These are phyloP conservation scores for Colletotrichum magnum DNA, from an alignment of 2,329 filamentous ascomycete genomes.

Conservation along the genomic window DNA sequence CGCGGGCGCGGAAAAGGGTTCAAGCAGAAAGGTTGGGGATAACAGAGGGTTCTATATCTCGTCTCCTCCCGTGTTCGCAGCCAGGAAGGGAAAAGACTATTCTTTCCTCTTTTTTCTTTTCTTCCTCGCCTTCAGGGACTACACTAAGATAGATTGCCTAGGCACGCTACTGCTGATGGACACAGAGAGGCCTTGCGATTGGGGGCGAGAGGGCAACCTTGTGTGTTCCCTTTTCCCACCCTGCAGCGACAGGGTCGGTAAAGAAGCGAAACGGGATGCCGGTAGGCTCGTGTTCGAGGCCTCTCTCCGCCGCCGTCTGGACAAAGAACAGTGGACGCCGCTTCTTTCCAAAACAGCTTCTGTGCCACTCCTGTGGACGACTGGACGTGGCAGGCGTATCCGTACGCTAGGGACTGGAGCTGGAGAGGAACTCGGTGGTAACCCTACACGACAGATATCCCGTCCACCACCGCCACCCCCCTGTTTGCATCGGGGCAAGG, in stretches of 20 bases:
- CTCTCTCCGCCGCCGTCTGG: not conserved
- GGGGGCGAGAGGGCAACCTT: conserved; percentile 1
- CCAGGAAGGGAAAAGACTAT: not conserved
- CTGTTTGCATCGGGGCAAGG: conserved; percentile 18
- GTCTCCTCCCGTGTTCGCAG: not conserved
- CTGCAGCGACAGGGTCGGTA: conserved; percentile 20
- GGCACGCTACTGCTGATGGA: not conserved
- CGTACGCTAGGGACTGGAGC: conserved; percentile 15
- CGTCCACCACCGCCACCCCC: conserved; percentile 1
- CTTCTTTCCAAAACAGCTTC: conserved; percentile 31
- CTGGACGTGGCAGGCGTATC: conserved; percentile 16
- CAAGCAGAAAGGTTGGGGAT: conserved; percentile 10
- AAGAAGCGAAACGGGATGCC: conserved; percentile 16
- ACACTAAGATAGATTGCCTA: not conserved
- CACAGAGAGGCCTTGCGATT: not conserved
- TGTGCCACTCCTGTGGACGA: conserved; percentile 25
- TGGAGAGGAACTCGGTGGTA: conserved; percentile 1
- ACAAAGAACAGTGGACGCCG: conserved; percentile 15
- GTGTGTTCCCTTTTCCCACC: conserved; percentile 4
- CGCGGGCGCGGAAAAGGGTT: conserved; percentile 5
- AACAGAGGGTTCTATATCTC: conserved; percentile 19
- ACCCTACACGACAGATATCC: conserved; percentile 25
- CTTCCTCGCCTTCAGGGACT: not conserved
- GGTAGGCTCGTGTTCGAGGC: conserved; percentile 3
- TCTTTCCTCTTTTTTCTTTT: not conserved